Base-by-base conservation (phyloP, 768 basidiomycete genomes). In the Calocera cornea region DNA sequence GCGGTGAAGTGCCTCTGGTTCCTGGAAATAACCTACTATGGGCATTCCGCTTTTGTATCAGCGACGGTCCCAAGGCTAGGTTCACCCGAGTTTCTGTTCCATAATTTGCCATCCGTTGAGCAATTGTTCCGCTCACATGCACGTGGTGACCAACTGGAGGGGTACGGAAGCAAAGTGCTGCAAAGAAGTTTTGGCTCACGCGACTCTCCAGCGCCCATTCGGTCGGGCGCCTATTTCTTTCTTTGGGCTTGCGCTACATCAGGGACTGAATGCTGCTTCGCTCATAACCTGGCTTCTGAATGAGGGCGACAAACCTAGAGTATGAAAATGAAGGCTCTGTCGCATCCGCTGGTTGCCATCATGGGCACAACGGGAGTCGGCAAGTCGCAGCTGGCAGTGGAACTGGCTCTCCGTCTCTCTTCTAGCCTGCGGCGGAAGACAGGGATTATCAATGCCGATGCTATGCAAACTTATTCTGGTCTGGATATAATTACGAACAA, bases 401-500 rank as follows among this genome's bases (percentile, higher is more conserved):
- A 97, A 68, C 83, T 99, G 17, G 95, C 95, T 29, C 80, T 86
- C 36, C 81, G 76, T 16, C 54, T 77, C 10, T 36, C 27, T n/a
- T 19, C 12, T 31, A 44, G 27, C 65, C 64, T 63, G 34, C 14
- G 22, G 12, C 70, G 36, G n/a, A 65, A 29, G 66, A 87, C 86
- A 8, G 85, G 86, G 73, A 83, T 98, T 71, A 87, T 99, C 74
- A 98, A 97, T 74, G 92, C 95, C 11, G 97, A 99, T 77, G 86
- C 95, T 14, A 97, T 99, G 95, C 97, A 99, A 76, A 87, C 93
- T 14, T 98, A 97, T 76, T 80, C 81, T 19, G 95, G 95, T 0
- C 83, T 98, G 76, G 89, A 97, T 76, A 80, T 95, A 64, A 87
- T 97, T 72, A 98, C 95, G 31, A 98, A 98, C 78, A 98, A 99